Evolutionary conservation across 2,329 filamentous ascomycete species (phyloP).

Genomic region (Ophiostoma himal-ulmi): DNA sequence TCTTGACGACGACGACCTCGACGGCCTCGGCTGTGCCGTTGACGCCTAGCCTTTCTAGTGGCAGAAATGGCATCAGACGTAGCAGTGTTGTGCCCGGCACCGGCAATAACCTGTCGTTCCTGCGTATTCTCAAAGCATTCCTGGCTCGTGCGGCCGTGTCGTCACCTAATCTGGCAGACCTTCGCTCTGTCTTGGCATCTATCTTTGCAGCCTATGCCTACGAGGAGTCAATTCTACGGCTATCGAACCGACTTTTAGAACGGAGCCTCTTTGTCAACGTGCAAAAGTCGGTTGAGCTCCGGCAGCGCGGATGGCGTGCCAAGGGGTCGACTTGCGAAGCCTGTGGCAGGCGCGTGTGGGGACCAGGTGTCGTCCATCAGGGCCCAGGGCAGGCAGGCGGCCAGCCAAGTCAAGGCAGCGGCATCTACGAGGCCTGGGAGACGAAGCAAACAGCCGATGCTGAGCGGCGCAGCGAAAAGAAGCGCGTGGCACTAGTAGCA

Average conservation of each 20-base stretch:
- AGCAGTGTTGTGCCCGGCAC: constrained; percentile 24
- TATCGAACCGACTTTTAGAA: constrained; percentile 82
- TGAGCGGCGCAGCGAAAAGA: constrained; percentile 35
- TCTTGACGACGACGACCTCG: constrained; percentile 51
- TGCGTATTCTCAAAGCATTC: constrained; percentile 84
- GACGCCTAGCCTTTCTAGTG: constrained; percentile 1
- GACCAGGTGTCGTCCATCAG: constrained; percentile 68
- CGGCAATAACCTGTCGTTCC: constrained; percentile 67
- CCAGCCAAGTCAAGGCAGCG: constrained; percentile 26
- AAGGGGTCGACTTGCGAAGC: constrained; percentile 80
- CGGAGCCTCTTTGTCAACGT: constrained; percentile 85
- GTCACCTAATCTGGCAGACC: constrained; percentile 79
- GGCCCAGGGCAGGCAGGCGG: background rate
- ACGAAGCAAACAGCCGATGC: constrained; percentile 48
- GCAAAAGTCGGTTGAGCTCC: constrained; percentile 62
- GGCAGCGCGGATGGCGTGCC: constrained; percentile 85
- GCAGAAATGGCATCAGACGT: constrained; percentile 29
- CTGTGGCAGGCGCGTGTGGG: constrained; percentile 80
- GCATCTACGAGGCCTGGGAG: constrained; percentile 80
- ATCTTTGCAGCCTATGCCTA: constrained; percentile 96
- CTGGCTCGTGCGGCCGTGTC: constrained; percentile 72
- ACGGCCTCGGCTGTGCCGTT: background rate
- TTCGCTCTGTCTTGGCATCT: constrained; percentile 76
- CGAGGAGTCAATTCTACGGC: constrained; percentile 78
- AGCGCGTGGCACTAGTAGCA: constrained; percentile 21